Evolutionary conservation across 345 rosid genomes (phyloP).

Genomic region (Bretschneidera sinensis): DNA sequence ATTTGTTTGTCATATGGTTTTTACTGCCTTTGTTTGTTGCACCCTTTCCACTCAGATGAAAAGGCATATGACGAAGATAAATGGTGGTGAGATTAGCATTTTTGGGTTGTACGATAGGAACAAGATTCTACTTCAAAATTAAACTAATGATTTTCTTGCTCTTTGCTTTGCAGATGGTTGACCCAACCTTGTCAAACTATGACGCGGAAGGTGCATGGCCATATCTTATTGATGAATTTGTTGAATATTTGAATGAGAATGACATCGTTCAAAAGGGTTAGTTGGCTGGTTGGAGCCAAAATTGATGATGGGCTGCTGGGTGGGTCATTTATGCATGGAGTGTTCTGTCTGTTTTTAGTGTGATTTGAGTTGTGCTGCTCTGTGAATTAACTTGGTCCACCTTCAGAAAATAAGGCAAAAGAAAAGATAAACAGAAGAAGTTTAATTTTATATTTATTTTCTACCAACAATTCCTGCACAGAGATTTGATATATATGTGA

Average conservation of each 20-base stretch:
- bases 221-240: conserved; percentile 91
- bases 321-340: background rate
- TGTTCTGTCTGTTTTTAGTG: background rate
- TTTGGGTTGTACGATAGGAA: too few relatives aligned
- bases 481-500: conserved; percentile 12
- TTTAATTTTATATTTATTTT: background rate
- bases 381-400: conserved; percentile 1
- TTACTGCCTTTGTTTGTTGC: too few relatives aligned
- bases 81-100: too few relatives aligned
- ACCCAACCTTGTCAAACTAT: conserved; percentile 59
- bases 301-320: conserved; percentile 9
- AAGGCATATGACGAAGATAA: too few relatives aligned
- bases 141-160: background rate
- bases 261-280: conserved; percentile 35
- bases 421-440: too few relatives aligned
- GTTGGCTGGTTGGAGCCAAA: conserved; percentile 18
- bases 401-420: background rate
- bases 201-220: conserved; percentile 99
- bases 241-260: conserved; percentile 80
- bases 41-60: too few relatives aligned
- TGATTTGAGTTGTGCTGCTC: conserved; percentile 12
- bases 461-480: background rate
- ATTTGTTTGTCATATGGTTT: too few relatives aligned
- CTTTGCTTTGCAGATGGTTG: conserved; percentile 56
- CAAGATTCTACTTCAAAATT: too few relatives aligned